Evolutionary conservation across 345 rosid genomes (phyloP).

Genomic region (Erysimum cheiranthoides): DNA sequence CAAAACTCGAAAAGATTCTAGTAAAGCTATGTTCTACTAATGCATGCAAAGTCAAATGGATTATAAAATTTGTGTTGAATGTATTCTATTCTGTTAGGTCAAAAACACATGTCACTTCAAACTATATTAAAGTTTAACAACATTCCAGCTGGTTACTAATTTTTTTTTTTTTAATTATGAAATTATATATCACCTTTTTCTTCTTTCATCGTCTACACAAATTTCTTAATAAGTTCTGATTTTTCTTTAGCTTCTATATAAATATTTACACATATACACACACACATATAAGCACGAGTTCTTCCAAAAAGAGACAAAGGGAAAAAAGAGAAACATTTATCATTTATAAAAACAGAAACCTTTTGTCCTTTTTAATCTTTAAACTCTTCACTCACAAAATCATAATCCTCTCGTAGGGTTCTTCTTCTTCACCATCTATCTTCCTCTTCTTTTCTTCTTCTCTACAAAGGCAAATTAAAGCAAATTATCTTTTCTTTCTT

Average conservation of each 20-base stretch:
- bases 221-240: not conserved
- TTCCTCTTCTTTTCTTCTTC: slow-evolving; percentile 3
- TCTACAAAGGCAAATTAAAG: not conserved
- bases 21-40: slow-evolving; percentile 36
- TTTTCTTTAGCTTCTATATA: slow-evolving; percentile 3
- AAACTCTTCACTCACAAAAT: slow-evolving; percentile 28
- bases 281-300: slow-evolving; percentile 34
- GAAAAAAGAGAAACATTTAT: slow-evolving; percentile 24
- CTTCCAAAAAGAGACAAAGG: slow-evolving; percentile 41
- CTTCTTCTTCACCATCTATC: slow-evolving; percentile 28
- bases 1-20: slow-evolving; percentile 29
- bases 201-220: slow-evolving; percentile 26
- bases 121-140: slow-evolving; percentile 39
- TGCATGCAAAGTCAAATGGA: slow-evolving; percentile 49
- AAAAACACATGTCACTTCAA: slow-evolving; percentile 47
- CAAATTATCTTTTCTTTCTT: not conserved
- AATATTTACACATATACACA: not conserved
- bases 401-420: slow-evolving; percentile 11
- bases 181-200: not conserved
- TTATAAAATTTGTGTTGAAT: slow-evolving; percentile 47
- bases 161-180: not conserved
- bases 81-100: slow-evolving; percentile 45
- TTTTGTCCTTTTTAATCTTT: slow-evolving; percentile 33
- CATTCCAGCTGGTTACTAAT: slow-evolving; percentile 42
- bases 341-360: slow-evolving; percentile 37